Conservation (phyloP, 1,139 yeast species). For the Kodamaea ohmeri region DNA sequence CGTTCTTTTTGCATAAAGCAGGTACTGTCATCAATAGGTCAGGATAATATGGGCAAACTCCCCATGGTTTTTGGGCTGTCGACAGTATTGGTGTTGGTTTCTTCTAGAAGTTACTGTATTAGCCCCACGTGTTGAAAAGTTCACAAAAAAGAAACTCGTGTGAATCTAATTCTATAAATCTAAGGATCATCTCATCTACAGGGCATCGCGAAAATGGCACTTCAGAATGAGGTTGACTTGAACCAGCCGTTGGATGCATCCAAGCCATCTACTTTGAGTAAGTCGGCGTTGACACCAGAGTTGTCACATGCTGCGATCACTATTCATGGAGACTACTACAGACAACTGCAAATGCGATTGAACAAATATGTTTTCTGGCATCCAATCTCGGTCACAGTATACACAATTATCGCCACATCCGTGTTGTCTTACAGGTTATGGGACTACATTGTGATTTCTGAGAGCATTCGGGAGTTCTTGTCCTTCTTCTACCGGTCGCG, state of each 20-base stretch:
- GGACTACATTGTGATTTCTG: conserved; percentile 38
- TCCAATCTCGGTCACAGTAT: conserved; percentile 33
- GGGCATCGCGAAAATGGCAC: conserved; percentile 17
- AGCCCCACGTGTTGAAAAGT: conserved; percentile 2
- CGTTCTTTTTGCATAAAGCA: too few species aligned
- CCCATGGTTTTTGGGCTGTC: too few species aligned
- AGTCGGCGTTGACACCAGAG: conserved; percentile 50
- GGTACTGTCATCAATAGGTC: too few species aligned
- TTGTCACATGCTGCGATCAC: conserved; percentile 58
- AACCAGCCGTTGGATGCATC: conserved; percentile 51
- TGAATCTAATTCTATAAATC: not conserved
- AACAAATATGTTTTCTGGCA: conserved; percentile 51
- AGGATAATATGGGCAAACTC: too few species aligned
- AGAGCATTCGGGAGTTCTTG: conserved; percentile 35
- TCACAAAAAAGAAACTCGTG: not conserved
- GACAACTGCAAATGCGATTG: conserved; percentile 54
- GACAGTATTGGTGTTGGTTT: too few species aligned
- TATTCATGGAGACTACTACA: conserved; percentile 60
- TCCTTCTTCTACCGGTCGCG: conserved; percentile 21
- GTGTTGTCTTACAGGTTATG: conserved; percentile 29
- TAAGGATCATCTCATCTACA: conserved; percentile 2
- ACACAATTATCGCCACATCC: conserved; percentile 21
- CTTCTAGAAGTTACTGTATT: not conserved
- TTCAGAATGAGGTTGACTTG: conserved; percentile 49
- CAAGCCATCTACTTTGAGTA: conserved; percentile 48